These are phyloP conservation scores for Hortaea sp. DNA, from an alignment of 2,329 filamentous ascomycete species.

Conservation along the genomic window DNA sequence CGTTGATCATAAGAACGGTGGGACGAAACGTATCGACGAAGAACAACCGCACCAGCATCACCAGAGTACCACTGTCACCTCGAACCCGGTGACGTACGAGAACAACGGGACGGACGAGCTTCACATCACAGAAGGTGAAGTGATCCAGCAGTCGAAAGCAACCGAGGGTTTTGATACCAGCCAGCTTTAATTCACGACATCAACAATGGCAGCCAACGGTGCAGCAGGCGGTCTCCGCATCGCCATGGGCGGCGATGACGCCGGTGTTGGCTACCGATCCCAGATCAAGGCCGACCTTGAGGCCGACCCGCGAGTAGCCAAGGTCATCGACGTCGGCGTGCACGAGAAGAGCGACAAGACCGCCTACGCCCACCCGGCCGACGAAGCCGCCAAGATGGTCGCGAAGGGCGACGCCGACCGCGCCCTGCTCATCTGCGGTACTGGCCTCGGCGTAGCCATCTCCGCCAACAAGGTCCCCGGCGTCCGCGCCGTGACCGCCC, in stretches of 20 bases:
- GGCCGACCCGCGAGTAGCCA: conserved; percentile 54
- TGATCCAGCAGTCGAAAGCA: conserved; percentile 7
- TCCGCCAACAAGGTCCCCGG: conserved; percentile 81
- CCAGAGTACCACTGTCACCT: conserved; percentile 24
- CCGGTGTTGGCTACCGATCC: conserved; percentile 69
- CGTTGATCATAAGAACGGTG: conserved; percentile 26
- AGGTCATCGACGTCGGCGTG: conserved; percentile 67
- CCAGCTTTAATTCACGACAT: conserved; percentile 13
- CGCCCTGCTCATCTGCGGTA: conserved; percentile 74
- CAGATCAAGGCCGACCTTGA: conserved; percentile 65
- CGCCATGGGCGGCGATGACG: conserved; percentile 58
- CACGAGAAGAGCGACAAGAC: conserved; percentile 59
- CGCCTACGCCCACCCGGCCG: conserved; percentile 70
- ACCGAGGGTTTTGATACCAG: conserved; percentile 22
- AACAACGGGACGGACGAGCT: conserved; percentile 20
- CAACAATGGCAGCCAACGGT: conserved; percentile 12
- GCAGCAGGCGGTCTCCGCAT: conserved; percentile 33
- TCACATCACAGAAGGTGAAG: conserved; percentile 8
- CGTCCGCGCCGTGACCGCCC: conserved; percentile 77
- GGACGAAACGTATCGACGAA: conserved; percentile 26
- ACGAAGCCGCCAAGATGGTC: conserved; percentile 58
- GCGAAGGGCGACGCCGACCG: conserved; percentile 59
- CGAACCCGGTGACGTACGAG: conserved; percentile 27
- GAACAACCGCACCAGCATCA: conserved; percentile 25
- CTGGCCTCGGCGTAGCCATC: conserved; percentile 78